These are phyloP conservation scores for Globisporangium paroecandrum DNA, from an alignment of 352 stramenopile species.

Conservation along the genomic window DNA sequence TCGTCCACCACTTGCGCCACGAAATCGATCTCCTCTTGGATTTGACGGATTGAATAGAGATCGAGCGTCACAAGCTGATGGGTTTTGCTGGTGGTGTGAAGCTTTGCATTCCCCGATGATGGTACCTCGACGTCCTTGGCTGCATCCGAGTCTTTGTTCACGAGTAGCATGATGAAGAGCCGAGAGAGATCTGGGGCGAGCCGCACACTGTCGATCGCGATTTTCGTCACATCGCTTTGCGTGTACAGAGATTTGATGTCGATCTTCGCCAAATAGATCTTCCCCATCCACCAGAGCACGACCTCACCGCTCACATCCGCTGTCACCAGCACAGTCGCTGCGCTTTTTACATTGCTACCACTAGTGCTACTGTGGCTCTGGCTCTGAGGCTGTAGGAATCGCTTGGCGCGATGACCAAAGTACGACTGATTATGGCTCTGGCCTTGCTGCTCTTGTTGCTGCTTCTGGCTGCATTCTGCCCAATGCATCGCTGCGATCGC, in stretches of 20 bases:
- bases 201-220: conserved; percentile 35
- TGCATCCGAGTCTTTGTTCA: no score
- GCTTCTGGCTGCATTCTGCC: conserved; percentile 2
- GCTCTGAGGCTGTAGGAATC: conserved; percentile 25
- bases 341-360: neutral
- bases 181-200: conserved; percentile 34
- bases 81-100: neutral
- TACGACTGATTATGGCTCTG: conserved; percentile 18
- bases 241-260: conserved; percentile 30
- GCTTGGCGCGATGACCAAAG: conserved; percentile 32
- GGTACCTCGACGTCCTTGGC: neutral
- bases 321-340: conserved; percentile 37
- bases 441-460: conserved; percentile 5
- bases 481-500: conserved; percentile 63
- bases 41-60: conserved; percentile 25
- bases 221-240: conserved; percentile 3
- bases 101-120: conserved; percentile 7
- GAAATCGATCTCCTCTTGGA: conserved; percentile 31
- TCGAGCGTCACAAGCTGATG: conserved; percentile 42
- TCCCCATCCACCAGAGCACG: conserved; percentile 61
- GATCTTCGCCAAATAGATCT: conserved; percentile 43
- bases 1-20: conserved; percentile 27
- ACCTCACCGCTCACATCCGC: conserved; percentile 38
- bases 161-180: conserved; percentile 30
- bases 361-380: neutral